These are phyloP conservation scores for Mucor indicus DNA, from an alignment of 371 early-diverging fungal species.

Conservation along the genomic window DNA sequence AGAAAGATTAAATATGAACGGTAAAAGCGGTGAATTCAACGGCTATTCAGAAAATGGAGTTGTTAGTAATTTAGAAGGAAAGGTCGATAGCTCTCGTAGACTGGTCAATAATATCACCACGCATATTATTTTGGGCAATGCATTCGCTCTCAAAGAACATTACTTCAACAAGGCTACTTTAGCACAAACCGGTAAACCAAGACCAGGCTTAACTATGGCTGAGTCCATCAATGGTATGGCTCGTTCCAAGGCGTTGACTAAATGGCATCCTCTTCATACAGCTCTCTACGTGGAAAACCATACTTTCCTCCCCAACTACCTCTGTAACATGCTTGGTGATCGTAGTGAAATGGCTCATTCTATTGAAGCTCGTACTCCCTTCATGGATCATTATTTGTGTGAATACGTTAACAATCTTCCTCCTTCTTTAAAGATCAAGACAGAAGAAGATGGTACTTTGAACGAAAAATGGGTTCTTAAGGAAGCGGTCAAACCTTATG, in stretches of 20 bases:
- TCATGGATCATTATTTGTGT: conserved; percentile 17
- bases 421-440: conserved; percentile 19
- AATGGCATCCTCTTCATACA: conserved; percentile 27
- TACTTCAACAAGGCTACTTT: not conserved
- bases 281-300: conserved; percentile 18
- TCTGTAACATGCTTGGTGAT: conserved; percentile 21
- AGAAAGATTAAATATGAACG: not conserved
- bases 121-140: not conserved
- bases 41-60: not conserved
- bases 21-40: not conserved
- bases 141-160: not conserved
- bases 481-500: conserved; percentile 19
- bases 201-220: conserved; percentile 5
- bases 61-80: not conserved
- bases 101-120: conserved; percentile 5
- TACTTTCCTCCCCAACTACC: conserved; percentile 16
- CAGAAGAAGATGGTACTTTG: conserved; percentile 8
- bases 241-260: conserved; percentile 11
- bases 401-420: conserved; percentile 23
- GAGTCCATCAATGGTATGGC: conserved; percentile 14
- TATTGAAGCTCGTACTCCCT: conserved; percentile 23
- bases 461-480: conserved; percentile 26
- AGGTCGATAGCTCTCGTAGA: not conserved
- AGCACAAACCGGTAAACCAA: conserved; percentile 6
- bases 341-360: conserved; percentile 28